These are phyloP conservation scores for Iris macrosiphon DNA, from an alignment of 106 monocot genomes.

Conservation along the genomic window DNA sequence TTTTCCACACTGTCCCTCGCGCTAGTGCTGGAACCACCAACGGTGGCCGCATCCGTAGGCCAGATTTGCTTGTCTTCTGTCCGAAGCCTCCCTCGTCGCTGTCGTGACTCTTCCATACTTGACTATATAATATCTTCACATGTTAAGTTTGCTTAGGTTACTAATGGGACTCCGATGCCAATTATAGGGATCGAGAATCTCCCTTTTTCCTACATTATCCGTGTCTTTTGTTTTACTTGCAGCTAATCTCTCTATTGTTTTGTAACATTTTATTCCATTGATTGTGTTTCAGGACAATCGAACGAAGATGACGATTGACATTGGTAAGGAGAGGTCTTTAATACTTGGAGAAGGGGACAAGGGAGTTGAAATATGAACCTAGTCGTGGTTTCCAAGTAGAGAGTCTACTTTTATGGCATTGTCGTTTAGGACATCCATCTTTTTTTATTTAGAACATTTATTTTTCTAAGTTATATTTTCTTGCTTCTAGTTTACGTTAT, in stretches of 20 bases:
- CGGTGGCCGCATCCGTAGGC: too few species aligned
- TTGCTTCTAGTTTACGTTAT: not conserved
- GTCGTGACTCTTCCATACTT: not conserved
- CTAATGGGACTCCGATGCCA: too few species aligned
- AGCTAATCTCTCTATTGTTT: not conserved
- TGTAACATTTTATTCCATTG: not conserved
- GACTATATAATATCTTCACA: not conserved
- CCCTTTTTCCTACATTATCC: not conserved
- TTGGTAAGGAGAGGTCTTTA: not conserved
- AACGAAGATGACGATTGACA: not conserved
- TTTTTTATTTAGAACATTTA: not conserved
- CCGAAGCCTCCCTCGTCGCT: too few species aligned
- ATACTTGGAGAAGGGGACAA: too few species aligned
- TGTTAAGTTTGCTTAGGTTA: not conserved
- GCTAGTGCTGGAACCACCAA: too few species aligned
- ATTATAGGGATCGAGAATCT: not conserved
- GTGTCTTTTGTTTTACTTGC: not conserved
- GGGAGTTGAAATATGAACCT: too few species aligned
- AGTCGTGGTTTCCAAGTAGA: too few species aligned
- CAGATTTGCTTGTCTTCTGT: too few species aligned
- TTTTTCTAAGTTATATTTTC: too few species aligned
- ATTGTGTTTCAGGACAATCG: not conserved
- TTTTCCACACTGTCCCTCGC: too few species aligned
- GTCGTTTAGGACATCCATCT: not conserved
- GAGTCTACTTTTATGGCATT: slow-evolving; percentile 1